Conservation (phyloP, 495 filamentous ascomycete species). For the Aspergillus cavernicola region DNA sequence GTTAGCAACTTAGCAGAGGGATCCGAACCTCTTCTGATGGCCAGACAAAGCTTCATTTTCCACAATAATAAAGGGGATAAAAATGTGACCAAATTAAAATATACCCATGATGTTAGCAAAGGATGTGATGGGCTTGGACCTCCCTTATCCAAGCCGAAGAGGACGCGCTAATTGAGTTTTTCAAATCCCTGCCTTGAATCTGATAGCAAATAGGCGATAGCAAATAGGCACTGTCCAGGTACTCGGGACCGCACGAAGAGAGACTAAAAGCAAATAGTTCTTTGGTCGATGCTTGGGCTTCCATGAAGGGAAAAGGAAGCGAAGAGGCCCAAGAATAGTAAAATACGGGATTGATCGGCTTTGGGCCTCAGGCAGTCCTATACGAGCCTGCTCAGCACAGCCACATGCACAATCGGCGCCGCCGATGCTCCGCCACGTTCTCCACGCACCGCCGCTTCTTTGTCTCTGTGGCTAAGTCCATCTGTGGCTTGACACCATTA, state of each 20-base stretch:
- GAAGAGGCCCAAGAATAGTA: not conserved
- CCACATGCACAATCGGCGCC: constrained; percentile 16
- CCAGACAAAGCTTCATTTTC: too few species aligned
- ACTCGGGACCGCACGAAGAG: constrained; percentile 6
- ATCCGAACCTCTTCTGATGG: too few species aligned
- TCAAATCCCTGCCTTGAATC: constrained; percentile 19
- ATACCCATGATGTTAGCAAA: too few species aligned
- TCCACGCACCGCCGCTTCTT: constrained; percentile 15
- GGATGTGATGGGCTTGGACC: too few species aligned
- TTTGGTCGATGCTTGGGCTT: not conserved
- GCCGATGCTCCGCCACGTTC: constrained; percentile 14
- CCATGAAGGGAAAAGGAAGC: not conserved
- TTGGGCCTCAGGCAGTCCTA: constrained; percentile 1
- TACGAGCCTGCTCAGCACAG: constrained; percentile 20
- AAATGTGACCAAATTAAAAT: too few species aligned
- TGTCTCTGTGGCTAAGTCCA: not conserved
- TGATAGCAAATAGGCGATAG: not conserved
- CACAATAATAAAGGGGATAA: too few species aligned
- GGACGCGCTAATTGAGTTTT: constrained; percentile 12
- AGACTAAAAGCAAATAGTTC: constrained; percentile 7
- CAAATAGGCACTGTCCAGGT: constrained; percentile 14
- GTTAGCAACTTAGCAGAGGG: too few species aligned
- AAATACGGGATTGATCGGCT: constrained; percentile 1
- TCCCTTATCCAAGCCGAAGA: not conserved
- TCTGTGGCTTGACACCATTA: constrained; percentile 25